Evolutionary conservation across 2,329 filamentous ascomycete species (phyloP).

Genomic region (Fusarium sp.): DNA sequence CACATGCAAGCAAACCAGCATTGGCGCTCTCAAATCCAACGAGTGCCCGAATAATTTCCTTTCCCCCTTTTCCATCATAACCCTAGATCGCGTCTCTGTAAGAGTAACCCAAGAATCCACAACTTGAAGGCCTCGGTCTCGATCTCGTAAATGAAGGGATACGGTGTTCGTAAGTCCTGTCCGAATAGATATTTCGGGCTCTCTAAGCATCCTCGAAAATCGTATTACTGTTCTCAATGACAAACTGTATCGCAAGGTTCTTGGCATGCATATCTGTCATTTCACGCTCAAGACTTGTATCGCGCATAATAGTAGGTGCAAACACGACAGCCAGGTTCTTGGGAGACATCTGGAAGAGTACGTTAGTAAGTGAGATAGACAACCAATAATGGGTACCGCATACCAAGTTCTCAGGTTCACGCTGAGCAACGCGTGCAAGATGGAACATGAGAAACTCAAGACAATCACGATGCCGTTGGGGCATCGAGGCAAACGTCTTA

Average conservation of each 20-base stretch:
- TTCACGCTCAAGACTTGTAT: conserved; percentile 87
- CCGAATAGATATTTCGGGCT: conserved; percentile 17
- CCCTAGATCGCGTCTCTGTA: conserved; percentile 25
- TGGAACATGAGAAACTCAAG: conserved; percentile 96
- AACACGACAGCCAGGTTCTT: conserved; percentile 98
- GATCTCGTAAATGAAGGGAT: conserved; percentile 14
- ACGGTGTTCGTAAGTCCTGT: conserved; percentile 10
- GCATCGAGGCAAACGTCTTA: conserved; percentile 80
- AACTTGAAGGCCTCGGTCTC: conserved; percentile 14
- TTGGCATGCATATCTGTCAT: conserved; percentile 97
- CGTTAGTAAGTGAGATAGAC: conserved; percentile 23
- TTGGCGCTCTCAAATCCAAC: conserved; percentile 35
- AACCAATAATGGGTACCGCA: conserved; percentile 46
- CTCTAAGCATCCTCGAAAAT: conserved; percentile 71
- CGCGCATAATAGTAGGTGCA: conserved; percentile 96
- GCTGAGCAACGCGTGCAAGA: conserved; percentile 83
- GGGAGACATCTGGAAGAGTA: conserved; percentile 79
- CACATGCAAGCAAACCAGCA: conserved; percentile 37
- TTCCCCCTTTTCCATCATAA: conserved; percentile 12
- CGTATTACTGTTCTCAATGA: conserved; percentile 88
- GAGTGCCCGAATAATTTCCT: conserved; percentile 35
- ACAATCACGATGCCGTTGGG: conserved; percentile 85
- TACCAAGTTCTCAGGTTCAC: conserved; percentile 86
- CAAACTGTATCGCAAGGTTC: conserved; percentile 89
- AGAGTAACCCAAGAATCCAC: conserved; percentile 26